Evolutionary conservation across 1,284 basidiomycete species (phyloP).

Genomic region (Marasmius fiardii): DNA sequence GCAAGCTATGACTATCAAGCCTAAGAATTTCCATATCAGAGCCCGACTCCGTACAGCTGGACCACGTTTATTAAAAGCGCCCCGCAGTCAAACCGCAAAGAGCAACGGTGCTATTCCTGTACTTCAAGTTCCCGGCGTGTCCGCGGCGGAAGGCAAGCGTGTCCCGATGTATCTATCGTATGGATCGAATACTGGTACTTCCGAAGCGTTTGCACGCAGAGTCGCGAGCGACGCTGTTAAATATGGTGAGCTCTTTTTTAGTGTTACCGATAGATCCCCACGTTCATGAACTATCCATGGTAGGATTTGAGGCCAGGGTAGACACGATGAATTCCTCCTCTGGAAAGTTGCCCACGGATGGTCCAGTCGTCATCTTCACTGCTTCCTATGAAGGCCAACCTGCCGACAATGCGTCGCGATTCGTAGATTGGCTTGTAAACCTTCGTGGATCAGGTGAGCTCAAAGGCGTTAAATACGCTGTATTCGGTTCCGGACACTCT

Average conservation of each 20-base stretch:
- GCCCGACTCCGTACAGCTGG: conserved; percentile 24
- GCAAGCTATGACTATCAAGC: conserved; percentile 48
- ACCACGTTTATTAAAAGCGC: conserved; percentile 9
- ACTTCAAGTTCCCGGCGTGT: not conserved
- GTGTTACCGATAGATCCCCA: not conserved
- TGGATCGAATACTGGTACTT: conserved; percentile 51
- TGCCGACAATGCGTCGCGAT: conserved; percentile 46
- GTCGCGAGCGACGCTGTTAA: conserved; percentile 36
- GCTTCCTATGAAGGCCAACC: conserved; percentile 53
- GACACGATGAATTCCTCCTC: conserved; percentile 42
- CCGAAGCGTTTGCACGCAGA: conserved; percentile 47
- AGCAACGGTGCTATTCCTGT: no score
- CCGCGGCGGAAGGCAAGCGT: conserved; percentile 1
- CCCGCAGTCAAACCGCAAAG: not conserved
- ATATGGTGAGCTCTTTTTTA: conserved; percentile 29
- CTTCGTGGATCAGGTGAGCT: conserved; percentile 29
- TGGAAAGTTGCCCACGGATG: conserved; percentile 39
- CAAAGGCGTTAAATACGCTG: conserved; percentile 39
- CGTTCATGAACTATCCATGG: not conserved
- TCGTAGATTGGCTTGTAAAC: conserved; percentile 39
- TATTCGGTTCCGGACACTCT: conserved; percentile 53
- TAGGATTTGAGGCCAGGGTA: conserved; percentile 40
- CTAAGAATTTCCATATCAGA: conserved; percentile 37
- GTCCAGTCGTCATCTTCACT: conserved; percentile 46
- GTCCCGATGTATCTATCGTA: conserved; percentile 38